These are phyloP conservation scores for Akanthomyces uredinophilus DNA, from an alignment of 2,329 filamentous ascomycete genomes.

Conservation along the genomic window DNA sequence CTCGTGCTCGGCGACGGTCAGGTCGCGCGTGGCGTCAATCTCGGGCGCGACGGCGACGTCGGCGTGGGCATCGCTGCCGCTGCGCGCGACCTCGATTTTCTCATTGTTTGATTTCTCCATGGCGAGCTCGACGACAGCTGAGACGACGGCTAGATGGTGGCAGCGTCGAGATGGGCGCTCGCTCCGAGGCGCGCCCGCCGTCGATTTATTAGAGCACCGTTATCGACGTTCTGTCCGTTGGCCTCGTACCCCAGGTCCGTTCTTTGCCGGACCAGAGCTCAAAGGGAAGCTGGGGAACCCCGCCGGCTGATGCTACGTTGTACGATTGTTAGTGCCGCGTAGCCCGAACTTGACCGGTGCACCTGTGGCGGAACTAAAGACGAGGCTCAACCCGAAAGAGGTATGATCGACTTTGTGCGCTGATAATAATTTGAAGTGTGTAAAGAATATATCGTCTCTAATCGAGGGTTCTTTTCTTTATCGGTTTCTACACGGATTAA, in stretches of 20 bases:
- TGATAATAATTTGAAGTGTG: no score
- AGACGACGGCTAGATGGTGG: neutral
- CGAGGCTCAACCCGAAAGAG: no score
- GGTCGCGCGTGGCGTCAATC: slow-evolving; percentile 21
- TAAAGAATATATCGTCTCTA: no score
- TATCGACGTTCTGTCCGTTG: neutral
- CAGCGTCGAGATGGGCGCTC: neutral
- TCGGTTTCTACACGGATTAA: no score
- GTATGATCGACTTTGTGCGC: no score
- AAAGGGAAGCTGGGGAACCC: neutral
- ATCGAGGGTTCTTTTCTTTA: no score
- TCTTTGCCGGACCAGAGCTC: neutral
- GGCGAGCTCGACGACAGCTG: neutral
- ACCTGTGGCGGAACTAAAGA: neutral
- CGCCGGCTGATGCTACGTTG: slow-evolving; percentile 1
- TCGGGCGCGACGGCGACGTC: slow-evolving; percentile 6
- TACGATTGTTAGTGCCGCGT: neutral
- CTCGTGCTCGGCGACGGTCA: slow-evolving; percentile 23
- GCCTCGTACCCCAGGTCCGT: neutral
- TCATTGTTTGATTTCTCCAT: slow-evolving; percentile 4
- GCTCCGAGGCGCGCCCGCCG: neutral
- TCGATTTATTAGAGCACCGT: neutral
- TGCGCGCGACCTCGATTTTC: neutral
- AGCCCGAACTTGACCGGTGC: slow-evolving; percentile 1
- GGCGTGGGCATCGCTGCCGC: neutral